Conservation (phyloP, 345 rosid genomes). For the Gossypium stocksii region DNA sequence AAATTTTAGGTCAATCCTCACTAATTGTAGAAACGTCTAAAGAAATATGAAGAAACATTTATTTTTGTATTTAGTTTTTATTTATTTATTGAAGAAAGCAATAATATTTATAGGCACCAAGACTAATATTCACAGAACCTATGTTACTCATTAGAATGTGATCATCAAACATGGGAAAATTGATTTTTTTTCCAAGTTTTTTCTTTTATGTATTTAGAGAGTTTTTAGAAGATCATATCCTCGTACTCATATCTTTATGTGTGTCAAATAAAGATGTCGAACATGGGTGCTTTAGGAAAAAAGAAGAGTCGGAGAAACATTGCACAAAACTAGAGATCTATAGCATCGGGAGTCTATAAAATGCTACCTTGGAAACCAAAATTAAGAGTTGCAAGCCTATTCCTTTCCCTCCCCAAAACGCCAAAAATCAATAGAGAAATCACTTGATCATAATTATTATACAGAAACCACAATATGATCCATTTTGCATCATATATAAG, state of each 20-base stretch:
- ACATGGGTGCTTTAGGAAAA: background rate
- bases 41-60: background rate
- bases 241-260: background rate
- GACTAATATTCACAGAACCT: background rate
- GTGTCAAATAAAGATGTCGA: background rate
- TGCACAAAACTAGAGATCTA: background rate
- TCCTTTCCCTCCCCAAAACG: slow-evolving; percentile 2
- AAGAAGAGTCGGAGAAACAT: background rate
- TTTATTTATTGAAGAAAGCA: background rate
- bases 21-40: background rate
- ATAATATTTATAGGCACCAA: background rate
- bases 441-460: background rate
- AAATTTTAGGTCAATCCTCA: background rate
- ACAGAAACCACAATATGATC: background rate
- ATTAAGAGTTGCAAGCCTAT: background rate
- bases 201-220: too few relatives aligned
- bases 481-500: too few relatives aligned
- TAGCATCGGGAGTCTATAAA: background rate
- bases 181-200: too few relatives aligned
- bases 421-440: background rate
- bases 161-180: too few relatives aligned
- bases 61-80: background rate
- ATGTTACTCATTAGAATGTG: background rate
- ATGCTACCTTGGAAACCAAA: background rate
- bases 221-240: background rate